These are phyloP conservation scores for Skeletonema grethae DNA, from an alignment of 108 stramenopile genomes.

Conservation along the genomic window DNA sequence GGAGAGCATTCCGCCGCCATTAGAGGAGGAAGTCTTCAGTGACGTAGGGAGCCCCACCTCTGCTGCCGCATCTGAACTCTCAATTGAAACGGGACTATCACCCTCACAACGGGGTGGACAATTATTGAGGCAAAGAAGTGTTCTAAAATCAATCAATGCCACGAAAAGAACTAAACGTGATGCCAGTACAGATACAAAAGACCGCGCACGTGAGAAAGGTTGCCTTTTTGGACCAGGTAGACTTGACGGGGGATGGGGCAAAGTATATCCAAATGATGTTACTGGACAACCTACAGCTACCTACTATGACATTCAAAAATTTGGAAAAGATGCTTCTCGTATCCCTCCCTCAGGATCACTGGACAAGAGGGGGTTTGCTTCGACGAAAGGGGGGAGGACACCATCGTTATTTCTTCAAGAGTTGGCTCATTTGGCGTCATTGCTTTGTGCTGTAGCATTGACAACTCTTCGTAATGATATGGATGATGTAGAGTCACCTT, in stretches of 20 bases:
- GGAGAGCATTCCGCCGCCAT: slow-evolving; percentile 19
- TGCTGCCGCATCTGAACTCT: too few relatives aligned
- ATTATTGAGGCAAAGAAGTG: slow-evolving; percentile 15
- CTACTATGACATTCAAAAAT: slow-evolving; percentile 34
- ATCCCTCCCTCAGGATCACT: not conserved
- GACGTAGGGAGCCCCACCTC: too few relatives aligned
- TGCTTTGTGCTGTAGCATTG: slow-evolving; percentile 68
- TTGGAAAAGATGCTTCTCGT: slow-evolving; percentile 10
- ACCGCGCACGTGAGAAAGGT: slow-evolving; percentile 25
- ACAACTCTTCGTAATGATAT: slow-evolving; percentile 74
- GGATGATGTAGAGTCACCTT: slow-evolving; percentile 66
- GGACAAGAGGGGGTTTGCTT: slow-evolving; percentile 58
- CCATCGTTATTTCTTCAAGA: slow-evolving; percentile 78
- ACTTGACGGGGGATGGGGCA: slow-evolving; percentile 68
- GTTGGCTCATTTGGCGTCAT: slow-evolving; percentile 68
- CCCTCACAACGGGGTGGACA: not conserved
- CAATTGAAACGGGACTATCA: not conserved
- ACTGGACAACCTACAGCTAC: slow-evolving; percentile 30
- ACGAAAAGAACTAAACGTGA: slow-evolving; percentile 14
- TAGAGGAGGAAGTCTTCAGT: not conserved
- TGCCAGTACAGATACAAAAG: not conserved
- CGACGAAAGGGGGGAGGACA: slow-evolving; percentile 60
- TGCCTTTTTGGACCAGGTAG: slow-evolving; percentile 53
- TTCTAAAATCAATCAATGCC: slow-evolving; percentile 36
- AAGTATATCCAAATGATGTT: slow-evolving; percentile 36